These are phyloP conservation scores for Didymella lethalis DNA, from an alignment of 2,329 filamentous ascomycete species.

Conservation along the genomic window DNA sequence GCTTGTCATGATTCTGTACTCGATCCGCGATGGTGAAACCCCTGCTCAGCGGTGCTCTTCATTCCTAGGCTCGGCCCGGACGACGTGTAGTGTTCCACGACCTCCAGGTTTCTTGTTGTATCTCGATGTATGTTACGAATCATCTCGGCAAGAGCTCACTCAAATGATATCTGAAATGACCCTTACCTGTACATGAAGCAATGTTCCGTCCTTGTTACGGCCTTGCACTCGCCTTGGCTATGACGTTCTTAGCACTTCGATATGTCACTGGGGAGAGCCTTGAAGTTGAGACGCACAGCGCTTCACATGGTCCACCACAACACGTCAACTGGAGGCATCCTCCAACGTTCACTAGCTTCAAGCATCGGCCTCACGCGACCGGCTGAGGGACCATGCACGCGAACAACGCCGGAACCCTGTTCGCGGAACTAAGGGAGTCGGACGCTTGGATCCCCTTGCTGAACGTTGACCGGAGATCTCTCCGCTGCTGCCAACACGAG, in stretches of 20 bases:
- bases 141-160: neutral
- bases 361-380: constrained; percentile 2
- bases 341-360: constrained; percentile 4
- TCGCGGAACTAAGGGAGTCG: constrained; percentile 3
- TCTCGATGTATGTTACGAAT: constrained; percentile 6
- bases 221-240: neutral
- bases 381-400: constrained; percentile 5
- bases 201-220: neutral
- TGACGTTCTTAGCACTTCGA: neutral
- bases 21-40: neutral
- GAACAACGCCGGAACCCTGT: constrained; percentile 11
- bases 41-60: neutral
- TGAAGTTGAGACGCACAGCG: neutral
- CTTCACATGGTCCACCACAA: constrained; percentile 3
- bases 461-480: constrained; percentile 12
- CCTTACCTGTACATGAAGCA: constrained; percentile 5
- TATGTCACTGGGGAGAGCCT: neutral
- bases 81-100: constrained; percentile 10
- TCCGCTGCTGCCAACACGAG: constrained; percentile 3
- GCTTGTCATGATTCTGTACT: neutral
- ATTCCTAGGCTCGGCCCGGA: constrained; percentile 18
- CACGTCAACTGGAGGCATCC: neutral
- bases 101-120: constrained; percentile 4
- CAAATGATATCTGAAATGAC: neutral
- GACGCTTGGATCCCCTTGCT: constrained; percentile 16